Evolutionary conservation across 164 flowering plant genomes (phyloP).

Genomic region (Chimonanthus praecox): DNA sequence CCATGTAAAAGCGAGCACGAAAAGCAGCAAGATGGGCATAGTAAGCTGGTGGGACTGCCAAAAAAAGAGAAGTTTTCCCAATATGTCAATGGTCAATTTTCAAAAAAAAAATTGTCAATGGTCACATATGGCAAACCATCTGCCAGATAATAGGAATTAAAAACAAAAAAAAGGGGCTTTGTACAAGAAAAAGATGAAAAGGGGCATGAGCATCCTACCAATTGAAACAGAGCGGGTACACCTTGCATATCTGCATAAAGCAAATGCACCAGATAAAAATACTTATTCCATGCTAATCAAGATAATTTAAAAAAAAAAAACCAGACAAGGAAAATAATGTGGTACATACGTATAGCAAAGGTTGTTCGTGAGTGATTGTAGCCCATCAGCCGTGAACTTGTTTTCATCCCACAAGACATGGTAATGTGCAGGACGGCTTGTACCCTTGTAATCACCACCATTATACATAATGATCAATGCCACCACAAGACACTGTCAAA

Average conservation of each 20-base stretch:
- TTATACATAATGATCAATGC: background rate
- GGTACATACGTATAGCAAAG: conserved; percentile 51
- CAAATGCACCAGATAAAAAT: background rate
- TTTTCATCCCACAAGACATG: conserved; percentile 63
- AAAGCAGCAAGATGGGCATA: conserved; percentile 80
- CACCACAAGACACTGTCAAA: background rate
- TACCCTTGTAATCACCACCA: conserved; percentile 32
- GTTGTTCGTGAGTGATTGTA: conserved; percentile 47
- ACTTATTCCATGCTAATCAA: background rate
- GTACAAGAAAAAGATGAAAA: background rate
- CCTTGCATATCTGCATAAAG: conserved; percentile 56
- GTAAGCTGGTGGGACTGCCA: conserved; percentile 72
- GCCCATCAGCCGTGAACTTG: conserved; percentile 41
- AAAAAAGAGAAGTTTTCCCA: background rate
- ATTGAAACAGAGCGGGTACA: conserved; percentile 79
- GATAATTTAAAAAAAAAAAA: background rate
- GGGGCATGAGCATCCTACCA: conserved; percentile 30
- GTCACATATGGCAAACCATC: background rate
- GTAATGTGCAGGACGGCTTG: conserved; percentile 58
- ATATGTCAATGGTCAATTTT: background rate
- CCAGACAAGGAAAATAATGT: background rate
- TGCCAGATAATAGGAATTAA: background rate
- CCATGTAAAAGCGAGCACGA: conserved; percentile 80
- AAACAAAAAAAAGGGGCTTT: background rate
- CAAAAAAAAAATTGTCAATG: background rate